Percentiles rank a stretch among this genome's conserved stretches.
These are phyloP conservation scores for Camillea tinctor DNA, from an alignment of 2,329 filamentous ascomycete species.

Conservation along the genomic window DNA sequence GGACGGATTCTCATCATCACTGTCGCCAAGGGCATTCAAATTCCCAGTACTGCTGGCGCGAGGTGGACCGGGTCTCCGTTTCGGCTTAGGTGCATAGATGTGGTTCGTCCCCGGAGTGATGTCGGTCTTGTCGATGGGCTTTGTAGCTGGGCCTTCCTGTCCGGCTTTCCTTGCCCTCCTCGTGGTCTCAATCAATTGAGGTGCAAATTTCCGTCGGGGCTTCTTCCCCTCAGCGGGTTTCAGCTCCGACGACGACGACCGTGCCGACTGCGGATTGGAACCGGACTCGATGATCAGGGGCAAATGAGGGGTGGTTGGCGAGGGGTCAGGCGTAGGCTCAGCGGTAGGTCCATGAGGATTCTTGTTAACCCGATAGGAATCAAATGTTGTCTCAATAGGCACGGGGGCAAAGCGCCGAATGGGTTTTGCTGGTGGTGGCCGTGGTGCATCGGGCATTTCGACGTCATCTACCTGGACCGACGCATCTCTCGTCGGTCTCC, in stretches of 20 bases:
- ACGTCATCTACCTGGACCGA: slow-evolving; percentile 30
- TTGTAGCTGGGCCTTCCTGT: slow-evolving; percentile 61
- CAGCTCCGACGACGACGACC: background rate
- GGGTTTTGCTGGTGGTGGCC: slow-evolving; percentile 17
- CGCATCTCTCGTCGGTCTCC: slow-evolving; percentile 27
- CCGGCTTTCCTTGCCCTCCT: slow-evolving; percentile 67
- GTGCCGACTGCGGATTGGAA: slow-evolving; percentile 17
- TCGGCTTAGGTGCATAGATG: slow-evolving; percentile 51
- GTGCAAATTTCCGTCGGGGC: slow-evolving; percentile 61
- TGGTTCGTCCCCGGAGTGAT: slow-evolving; percentile 63
- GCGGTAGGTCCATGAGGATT: slow-evolving; percentile 51
- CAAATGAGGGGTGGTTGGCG: slow-evolving; percentile 49
- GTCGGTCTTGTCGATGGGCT: slow-evolving; percentile 69
- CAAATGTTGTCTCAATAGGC: slow-evolving; percentile 70
- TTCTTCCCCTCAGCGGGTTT: slow-evolving; percentile 20
- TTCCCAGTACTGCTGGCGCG: slow-evolving; percentile 20
- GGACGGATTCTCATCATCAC: slow-evolving; percentile 32
- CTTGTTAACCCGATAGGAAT: slow-evolving; percentile 50
- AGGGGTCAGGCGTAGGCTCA: slow-evolving; percentile 55
- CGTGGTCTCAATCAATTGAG: slow-evolving; percentile 79
- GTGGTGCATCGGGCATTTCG: slow-evolving; percentile 26
- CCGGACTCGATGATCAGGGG: slow-evolving; percentile 16
- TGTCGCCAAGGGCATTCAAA: slow-evolving; percentile 24
- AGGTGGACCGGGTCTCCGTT: slow-evolving; percentile 33
- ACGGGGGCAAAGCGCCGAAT: slow-evolving; percentile 63